Percentiles rank a stretch among this genome's conserved stretches.
Conservation (phyloP, 2,329 filamentous ascomycete genomes). For the Sphaerulina populicola region DNA sequence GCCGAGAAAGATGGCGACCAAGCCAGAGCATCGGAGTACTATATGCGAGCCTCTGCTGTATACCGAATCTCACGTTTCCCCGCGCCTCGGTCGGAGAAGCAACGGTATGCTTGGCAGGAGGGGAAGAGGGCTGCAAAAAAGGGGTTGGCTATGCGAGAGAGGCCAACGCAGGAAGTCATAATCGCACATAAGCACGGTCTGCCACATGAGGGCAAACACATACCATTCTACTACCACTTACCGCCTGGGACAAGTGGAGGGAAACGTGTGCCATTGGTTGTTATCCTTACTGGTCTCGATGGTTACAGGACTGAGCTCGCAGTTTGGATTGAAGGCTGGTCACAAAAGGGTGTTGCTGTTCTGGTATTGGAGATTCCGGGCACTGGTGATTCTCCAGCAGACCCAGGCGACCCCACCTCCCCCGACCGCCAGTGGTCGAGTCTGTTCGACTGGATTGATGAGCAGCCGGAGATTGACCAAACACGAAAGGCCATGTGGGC, state of each 20-base stretch:
- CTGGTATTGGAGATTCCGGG: conserved; percentile 51
- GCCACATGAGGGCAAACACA: conserved; percentile 45
- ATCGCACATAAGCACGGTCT: conserved; percentile 51
- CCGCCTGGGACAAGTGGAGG: conserved; percentile 41
- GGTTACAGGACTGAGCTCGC: conserved; percentile 51
- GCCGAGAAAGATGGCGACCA: conserved; percentile 42
- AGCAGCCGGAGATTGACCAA: conserved; percentile 43
- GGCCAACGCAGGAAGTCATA: conserved; percentile 53
- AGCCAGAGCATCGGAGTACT: conserved; percentile 52
- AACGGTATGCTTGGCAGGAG: conserved; percentile 56
- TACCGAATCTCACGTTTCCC: conserved; percentile 68
- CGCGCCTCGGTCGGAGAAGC: conserved; percentile 39
- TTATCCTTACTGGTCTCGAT: conserved; percentile 53
- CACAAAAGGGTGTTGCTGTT: conserved; percentile 42
- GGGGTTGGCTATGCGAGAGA: conserved; percentile 44
- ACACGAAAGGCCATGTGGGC: conserved; percentile 47
- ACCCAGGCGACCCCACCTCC: conserved; percentile 39
- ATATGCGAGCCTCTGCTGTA: conserved; percentile 61
- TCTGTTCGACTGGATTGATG: conserved; percentile 48
- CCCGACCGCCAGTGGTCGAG: conserved; percentile 49
- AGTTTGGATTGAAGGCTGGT: conserved; percentile 46
- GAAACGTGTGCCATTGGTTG: conserved; percentile 44
- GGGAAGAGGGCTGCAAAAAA: conserved; percentile 58
- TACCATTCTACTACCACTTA: conserved; percentile 59
- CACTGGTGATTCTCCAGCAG: conserved; percentile 50